Evolutionary conservation across 1,284 basidiomycete species (phyloP), one percentile per base, ranked within the genome.

Genomic region (Tranzscheliella williamsii): DNA sequence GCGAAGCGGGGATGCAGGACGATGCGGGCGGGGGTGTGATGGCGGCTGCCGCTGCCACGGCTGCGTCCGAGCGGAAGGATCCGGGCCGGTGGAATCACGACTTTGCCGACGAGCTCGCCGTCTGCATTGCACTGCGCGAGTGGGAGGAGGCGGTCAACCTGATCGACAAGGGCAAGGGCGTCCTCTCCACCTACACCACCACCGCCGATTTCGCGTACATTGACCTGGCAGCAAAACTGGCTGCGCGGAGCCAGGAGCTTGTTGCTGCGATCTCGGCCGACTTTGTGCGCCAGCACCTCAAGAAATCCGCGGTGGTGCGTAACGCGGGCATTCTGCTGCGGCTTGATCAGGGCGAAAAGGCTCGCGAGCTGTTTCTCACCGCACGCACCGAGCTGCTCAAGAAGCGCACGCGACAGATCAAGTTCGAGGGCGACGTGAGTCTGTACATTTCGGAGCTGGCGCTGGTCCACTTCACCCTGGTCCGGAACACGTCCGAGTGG

Each of bases 401-500:
- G 30, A 84, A 84, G 36, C 84, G 91, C 30, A 85, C 90, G 12
- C 82, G 93, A 33, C 86, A 86, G 72, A 95, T 97, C 73, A 84
- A 85, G 43, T 94, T 93, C 67, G 91, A 96, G 70, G 94, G 94
- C 2, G 87, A 94, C 68, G 84, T 90, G n/a, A 83, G 84, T 5
- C 81, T 86, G 40, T 93, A 78, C 66, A 74, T 93, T 38, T 86
- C 85, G 15, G 88, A 92, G 70, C 81, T 94, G 31, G 85, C 88
- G 0, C 82, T 90, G 42, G 87, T 94, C 0, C 84, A 87, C 53
- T 94, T 94, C 70, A 91, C 89, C 0, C 85, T 88, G 6, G 87
- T 94, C 78, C 92, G 91, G 76, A 90, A 98, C 75, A 96, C 93
- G 2, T 89, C 89, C 31, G 94, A 99, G 78, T 98, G 94, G 95